Evolutionary conservation across 73 alveolate genomes (phyloP).

Genomic region (Paramecium primaurelia): DNA sequence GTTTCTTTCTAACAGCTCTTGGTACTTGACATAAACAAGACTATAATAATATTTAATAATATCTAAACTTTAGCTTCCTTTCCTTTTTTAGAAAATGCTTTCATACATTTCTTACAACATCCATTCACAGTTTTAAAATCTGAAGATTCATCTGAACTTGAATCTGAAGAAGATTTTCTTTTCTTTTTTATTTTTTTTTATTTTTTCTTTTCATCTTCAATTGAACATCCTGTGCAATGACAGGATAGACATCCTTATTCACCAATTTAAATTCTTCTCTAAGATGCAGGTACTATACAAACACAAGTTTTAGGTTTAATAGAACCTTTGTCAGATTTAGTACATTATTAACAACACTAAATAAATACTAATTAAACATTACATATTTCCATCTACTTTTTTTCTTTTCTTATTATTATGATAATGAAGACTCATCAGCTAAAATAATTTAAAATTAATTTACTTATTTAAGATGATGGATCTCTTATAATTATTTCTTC

Average conservation of each 20-base stretch:
- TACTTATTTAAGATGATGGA: constrained; percentile 1
- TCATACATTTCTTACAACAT: constrained; percentile 90
- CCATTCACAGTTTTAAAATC: constrained; percentile 83
- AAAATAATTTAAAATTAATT: not conserved
- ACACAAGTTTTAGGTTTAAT: constrained; percentile 39
- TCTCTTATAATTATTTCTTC: not conserved
- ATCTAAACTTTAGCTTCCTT: constrained; percentile 54
- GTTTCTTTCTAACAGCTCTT: constrained; percentile 74
- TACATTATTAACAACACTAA: constrained; percentile 37
- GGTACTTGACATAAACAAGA: constrained; percentile 90
- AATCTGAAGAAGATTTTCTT: constrained; percentile 21
- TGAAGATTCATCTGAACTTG: constrained; percentile 9
- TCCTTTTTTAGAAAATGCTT: constrained; percentile 86
- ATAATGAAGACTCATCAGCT: constrained; percentile 10
- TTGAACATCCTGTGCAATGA: constrained; percentile 41
- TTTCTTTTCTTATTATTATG: not conserved
- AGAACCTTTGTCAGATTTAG: constrained; percentile 48
- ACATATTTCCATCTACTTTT: constrained; percentile 41
- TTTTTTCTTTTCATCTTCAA: constrained; percentile 42
- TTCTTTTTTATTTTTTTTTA: not conserved
- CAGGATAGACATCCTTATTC: constrained; percentile 24
- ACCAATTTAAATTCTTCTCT: constrained; percentile 38
- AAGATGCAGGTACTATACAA: constrained; percentile 39
- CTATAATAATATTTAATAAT: not conserved
- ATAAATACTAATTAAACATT: not conserved